phyloP scores from a whole-genome alignment of 2,329 filamentous ascomycete genomes.

The Thelonectria olida region DNA sequence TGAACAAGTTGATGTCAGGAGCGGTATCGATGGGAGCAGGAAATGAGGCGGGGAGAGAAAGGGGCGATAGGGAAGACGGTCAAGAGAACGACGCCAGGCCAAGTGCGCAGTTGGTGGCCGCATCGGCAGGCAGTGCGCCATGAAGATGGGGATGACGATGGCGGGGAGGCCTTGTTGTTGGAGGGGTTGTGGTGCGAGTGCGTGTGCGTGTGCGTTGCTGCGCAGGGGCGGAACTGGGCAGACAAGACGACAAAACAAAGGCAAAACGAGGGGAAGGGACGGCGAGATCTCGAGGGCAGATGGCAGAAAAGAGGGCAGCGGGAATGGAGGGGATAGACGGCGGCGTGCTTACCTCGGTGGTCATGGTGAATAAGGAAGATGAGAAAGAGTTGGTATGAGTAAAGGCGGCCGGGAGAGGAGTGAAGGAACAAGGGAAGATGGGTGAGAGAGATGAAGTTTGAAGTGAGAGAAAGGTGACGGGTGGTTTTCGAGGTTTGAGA shows the following conservation, averaged over 20 bases:
- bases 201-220: background rate
- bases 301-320: slow-evolving; percentile 13
- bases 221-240: slow-evolving; percentile 21
- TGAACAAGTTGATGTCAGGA: slow-evolving; percentile 12
- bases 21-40: background rate
- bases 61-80: slow-evolving; percentile 19
- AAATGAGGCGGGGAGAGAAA: slow-evolving; percentile 17
- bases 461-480: slow-evolving; percentile 27
- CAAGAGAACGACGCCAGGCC: background rate
- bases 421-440: slow-evolving; percentile 32
- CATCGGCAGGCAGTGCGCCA: slow-evolving; percentile 2
- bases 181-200: slow-evolving; percentile 39
- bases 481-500: slow-evolving; percentile 40
- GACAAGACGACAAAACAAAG: slow-evolving; percentile 31
- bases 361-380: slow-evolving; percentile 41
- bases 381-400: slow-evolving; percentile 25
- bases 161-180: slow-evolving; percentile 20
- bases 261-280: slow-evolving; percentile 7
- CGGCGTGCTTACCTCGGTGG: slow-evolving; percentile 45
- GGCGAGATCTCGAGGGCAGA: slow-evolving; percentile 9
- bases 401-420: slow-evolving; percentile 28
- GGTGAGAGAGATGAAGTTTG: slow-evolving; percentile 27
- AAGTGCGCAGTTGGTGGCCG: slow-evolving; percentile 9
- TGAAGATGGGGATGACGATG: slow-evolving; percentile 4
- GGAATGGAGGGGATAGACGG: slow-evolving; percentile 4